Evolutionary conservation across 169 alveolate genomes (phyloP).

Genomic region (Plasmodium inui): DNA sequence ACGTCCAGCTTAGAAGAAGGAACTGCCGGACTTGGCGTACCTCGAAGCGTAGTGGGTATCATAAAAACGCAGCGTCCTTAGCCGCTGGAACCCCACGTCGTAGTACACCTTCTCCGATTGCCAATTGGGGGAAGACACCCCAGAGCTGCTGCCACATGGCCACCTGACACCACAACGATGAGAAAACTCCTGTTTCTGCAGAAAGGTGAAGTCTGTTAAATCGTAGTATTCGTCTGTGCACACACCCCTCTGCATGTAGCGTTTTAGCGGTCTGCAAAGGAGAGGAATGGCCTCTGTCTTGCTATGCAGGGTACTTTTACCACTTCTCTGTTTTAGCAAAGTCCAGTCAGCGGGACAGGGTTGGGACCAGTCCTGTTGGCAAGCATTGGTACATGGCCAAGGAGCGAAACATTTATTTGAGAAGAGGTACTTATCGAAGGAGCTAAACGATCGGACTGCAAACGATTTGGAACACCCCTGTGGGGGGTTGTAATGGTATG

Average conservation of each 20-base stretch:
- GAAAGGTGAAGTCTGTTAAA: conserved; percentile 58
- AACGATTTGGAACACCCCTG: conserved; percentile 75
- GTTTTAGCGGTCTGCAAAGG: conserved; percentile 31
- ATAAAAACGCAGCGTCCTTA: conserved; percentile 42
- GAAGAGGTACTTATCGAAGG: conserved; percentile 72
- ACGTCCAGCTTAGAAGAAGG: conserved; percentile 12
- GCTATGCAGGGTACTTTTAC: neutral
- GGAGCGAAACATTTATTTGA: conserved; percentile 80
- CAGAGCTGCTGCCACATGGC: conserved; percentile 76
- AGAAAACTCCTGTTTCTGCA: conserved; percentile 80
- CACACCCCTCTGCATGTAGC: conserved; percentile 30
- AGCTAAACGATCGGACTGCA: conserved; percentile 31
- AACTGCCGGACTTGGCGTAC: neutral
- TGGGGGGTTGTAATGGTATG: conserved; percentile 79
- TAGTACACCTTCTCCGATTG: conserved; percentile 43
- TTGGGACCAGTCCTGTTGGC: conserved; percentile 79
- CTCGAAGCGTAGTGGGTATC: conserved; percentile 9
- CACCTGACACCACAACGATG: conserved; percentile 80
- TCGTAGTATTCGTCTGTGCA: neutral
- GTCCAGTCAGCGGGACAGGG: conserved; percentile 54
- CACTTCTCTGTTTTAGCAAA: neutral
- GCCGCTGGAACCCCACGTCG: conserved; percentile 19
- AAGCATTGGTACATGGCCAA: conserved; percentile 82
- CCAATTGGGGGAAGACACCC: conserved; percentile 31
- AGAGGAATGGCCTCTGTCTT: neutral